A percentile compares a stretch with the other conserved stretches of the same genome.
phyloP scores from a whole-genome alignment of 2,329 filamentous ascomycete species.

The Tolypocladium capitatum region DNA sequence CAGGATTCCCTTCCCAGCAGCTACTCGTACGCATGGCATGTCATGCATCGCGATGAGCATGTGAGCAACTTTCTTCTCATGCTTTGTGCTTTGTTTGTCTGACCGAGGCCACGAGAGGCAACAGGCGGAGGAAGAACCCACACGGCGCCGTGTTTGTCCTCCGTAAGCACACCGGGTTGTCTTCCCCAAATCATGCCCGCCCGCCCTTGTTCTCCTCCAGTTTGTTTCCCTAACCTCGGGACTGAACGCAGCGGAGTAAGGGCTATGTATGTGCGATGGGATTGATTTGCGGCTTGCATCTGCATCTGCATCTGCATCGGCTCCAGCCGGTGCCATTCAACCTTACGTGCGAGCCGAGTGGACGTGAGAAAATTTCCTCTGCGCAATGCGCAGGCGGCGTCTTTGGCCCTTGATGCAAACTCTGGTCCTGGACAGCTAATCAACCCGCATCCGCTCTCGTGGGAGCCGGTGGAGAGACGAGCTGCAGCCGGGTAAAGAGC shows the following conservation, averaged over 20 bases:
- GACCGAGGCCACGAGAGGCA: neutral
- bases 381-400: neutral
- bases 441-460: neutral
- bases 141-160: neutral
- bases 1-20: neutral
- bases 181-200: neutral
- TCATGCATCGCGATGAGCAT: neutral
- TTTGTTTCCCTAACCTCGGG: neutral
- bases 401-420: neutral
- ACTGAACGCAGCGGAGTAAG: slow-evolving; percentile 1
- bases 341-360: neutral
- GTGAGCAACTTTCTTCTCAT: neutral
- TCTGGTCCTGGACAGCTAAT: neutral
- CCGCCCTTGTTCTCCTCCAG: too few species aligned
- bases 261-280: neutral
- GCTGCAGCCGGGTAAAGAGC: neutral
- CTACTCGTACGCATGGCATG: neutral
- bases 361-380: neutral
- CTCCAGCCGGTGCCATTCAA: neutral
- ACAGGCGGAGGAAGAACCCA: neutral
- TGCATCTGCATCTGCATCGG: neutral
- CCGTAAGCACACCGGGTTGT: neutral
- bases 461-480: neutral
- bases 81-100: neutral
- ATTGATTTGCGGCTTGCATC: neutral